These are phyloP conservation scores for Cadophora malorum DNA, from an alignment of 2,329 filamentous ascomycete species.

Conservation along the genomic window DNA sequence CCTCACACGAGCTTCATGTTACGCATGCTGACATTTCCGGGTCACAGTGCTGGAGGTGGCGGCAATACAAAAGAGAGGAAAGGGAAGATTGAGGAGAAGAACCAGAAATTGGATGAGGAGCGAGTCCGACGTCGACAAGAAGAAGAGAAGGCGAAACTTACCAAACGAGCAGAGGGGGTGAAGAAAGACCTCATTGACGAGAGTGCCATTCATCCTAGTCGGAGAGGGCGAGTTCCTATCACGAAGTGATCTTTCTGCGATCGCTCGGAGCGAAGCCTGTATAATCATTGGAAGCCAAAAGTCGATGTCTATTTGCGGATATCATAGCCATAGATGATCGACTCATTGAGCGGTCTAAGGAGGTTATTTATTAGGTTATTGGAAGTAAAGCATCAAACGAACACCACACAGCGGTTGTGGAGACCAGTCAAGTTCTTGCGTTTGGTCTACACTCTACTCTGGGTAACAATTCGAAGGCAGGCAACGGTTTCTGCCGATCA, in stretches of 20 bases:
- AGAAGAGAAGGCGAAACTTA: constrained; percentile 39
- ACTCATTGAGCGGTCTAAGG: too few species aligned
- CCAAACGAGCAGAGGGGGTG: constrained; percentile 27
- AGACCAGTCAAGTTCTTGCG: too few species aligned
- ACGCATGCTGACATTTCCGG: constrained; percentile 23
- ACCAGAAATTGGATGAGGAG: constrained; percentile 77
- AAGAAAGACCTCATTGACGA: constrained; percentile 34
- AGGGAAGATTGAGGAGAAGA: constrained; percentile 84
- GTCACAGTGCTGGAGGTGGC: constrained; percentile 77
- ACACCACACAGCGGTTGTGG: too few species aligned
- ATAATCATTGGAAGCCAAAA: not conserved
- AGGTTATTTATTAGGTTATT: too few species aligned
- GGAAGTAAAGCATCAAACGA: too few species aligned
- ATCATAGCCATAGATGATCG: not conserved
- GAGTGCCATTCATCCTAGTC: constrained; percentile 42
- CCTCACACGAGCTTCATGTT: constrained; percentile 2
- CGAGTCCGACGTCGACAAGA: constrained; percentile 40
- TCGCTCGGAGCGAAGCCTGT: not conserved
- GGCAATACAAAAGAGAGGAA: constrained; percentile 75
- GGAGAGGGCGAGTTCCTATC: constrained; percentile 37
- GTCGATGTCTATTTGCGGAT: not conserved
- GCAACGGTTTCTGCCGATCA: too few species aligned
- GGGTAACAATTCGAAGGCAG: too few species aligned
- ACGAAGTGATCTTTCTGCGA: not conserved
- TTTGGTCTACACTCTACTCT: too few species aligned